Percentiles rank a stretch among this genome's conserved stretches.
phyloP scores from a whole-genome alignment of 805 yeast genomes.

The Saturnispora ahearnii region DNA sequence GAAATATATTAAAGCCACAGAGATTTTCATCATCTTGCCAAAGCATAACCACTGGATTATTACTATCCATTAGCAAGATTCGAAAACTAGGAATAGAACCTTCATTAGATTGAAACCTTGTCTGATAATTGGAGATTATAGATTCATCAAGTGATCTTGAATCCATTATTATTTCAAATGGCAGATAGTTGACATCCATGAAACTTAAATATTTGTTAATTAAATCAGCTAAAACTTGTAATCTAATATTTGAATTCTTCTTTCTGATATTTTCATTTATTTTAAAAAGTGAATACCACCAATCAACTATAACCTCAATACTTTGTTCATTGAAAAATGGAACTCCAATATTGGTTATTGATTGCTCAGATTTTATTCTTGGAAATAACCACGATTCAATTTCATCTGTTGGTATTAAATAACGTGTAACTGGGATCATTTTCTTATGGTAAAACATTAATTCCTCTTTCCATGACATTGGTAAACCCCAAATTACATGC shows the following conservation, averaged over 20 bases:
- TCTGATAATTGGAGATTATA: neutral
- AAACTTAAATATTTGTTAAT: neutral
- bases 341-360: neutral
- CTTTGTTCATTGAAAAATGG: neutral
- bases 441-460: neutral
- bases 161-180: neutral
- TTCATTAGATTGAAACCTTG: neutral
- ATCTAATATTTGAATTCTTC: neutral
- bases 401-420: neutral
- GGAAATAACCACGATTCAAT: conserved; percentile 1
- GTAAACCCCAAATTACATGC: neutral
- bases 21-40: conserved; percentile 16
- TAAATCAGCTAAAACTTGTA: neutral
- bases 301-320: neutral
- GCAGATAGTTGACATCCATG: neutral
- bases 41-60: conserved; percentile 10
- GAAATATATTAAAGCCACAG: conserved; percentile 11
- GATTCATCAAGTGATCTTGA: neutral
- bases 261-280: neutral
- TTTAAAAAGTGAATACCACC: conserved; percentile 1
- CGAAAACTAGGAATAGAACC: conserved; percentile 3
- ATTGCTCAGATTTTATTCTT: neutral
- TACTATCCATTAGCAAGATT: conserved; percentile 12
- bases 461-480: neutral
- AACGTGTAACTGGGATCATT: neutral